Conservation (phyloP, 1,284 basidiomycete genomes). For the Schizophyllum amplum region DNA sequence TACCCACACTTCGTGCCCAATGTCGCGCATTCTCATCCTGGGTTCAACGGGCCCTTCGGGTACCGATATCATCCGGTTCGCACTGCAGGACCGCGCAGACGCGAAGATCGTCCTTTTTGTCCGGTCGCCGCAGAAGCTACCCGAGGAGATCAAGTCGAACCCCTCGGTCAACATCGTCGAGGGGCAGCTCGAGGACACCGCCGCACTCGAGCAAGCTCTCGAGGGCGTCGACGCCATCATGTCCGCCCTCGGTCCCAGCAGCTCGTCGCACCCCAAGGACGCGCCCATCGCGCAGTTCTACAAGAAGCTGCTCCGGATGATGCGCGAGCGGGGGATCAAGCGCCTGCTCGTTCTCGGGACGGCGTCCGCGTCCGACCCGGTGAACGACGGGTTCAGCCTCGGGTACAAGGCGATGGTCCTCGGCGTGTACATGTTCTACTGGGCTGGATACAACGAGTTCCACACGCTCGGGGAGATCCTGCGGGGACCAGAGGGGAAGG, state of each 20-base stretch:
- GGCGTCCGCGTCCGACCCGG: constrained; percentile 49
- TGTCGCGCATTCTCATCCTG: constrained; percentile 28
- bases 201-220: constrained; percentile 41
- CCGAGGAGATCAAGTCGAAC: constrained; percentile 37
- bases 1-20: too few relatives aligned
- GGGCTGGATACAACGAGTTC: constrained; percentile 34
- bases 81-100: constrained; percentile 32
- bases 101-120: constrained; percentile 50
- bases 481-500: constrained; percentile 34
- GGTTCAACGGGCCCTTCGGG: constrained; percentile 58
- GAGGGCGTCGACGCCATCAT: constrained; percentile 52
- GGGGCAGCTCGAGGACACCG: constrained; percentile 45
- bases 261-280: constrained; percentile 21
- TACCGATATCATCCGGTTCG: constrained; percentile 42
- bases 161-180: constrained; percentile 39
- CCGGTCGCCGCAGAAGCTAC: constrained; percentile 53
- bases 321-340: constrained; percentile 41
- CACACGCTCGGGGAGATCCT: constrained; percentile 46
- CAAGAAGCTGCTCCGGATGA: constrained; percentile 40
- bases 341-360: constrained; percentile 62
- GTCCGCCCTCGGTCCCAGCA: constrained; percentile 54
- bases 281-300: constrained; percentile 59
- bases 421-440: constrained; percentile 25
- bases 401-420: constrained; percentile 36
- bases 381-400: constrained; percentile 43